phyloP scores from a whole-genome alignment of 2,329 filamentous ascomycete species.

The Aspergillus sp. region DNA sequence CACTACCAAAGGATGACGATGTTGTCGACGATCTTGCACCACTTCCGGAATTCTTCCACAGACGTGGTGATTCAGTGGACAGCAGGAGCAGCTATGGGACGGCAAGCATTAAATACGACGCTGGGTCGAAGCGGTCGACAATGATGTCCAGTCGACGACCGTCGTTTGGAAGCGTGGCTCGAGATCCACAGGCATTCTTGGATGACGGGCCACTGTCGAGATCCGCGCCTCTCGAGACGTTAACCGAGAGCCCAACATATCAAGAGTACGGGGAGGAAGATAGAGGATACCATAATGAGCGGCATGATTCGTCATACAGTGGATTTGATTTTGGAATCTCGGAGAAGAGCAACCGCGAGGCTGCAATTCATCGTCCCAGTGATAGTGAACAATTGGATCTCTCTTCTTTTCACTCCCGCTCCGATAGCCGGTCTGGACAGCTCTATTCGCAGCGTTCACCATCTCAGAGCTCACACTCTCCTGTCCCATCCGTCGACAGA shows the following conservation, averaged over 20 bases:
- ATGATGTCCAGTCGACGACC: conserved; percentile 24
- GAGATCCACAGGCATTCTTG: conserved; percentile 21
- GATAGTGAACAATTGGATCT: not conserved
- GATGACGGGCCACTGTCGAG: conserved; percentile 31
- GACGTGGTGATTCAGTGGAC: conserved; percentile 22
- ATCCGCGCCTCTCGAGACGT: conserved; percentile 13
- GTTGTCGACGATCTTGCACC: not conserved
- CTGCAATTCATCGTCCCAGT: not conserved
- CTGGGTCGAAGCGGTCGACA: conserved; percentile 23
- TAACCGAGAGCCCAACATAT: not conserved
- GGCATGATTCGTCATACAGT: conserved; percentile 8
- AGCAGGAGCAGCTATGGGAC: conserved; percentile 36
- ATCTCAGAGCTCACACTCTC: not conserved
- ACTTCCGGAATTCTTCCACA: conserved; percentile 7
- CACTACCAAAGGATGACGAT: conserved; percentile 5
- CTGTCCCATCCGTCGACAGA: not conserved
- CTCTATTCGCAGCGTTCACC: not conserved
- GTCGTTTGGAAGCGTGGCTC: conserved; percentile 26
- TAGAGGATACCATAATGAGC: conserved; percentile 6
- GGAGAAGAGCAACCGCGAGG: not conserved
- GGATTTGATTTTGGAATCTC: conserved; percentile 25
- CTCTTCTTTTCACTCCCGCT: not conserved
- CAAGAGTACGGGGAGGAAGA: conserved; percentile 10
- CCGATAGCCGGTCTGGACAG: not conserved
- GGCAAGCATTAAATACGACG: conserved; percentile 31